Percentiles rank a stretch among this genome's conserved stretches.
These are phyloP conservation scores for Moricandia moricandioides DNA, from an alignment of 345 rosid species.

Conservation along the genomic window DNA sequence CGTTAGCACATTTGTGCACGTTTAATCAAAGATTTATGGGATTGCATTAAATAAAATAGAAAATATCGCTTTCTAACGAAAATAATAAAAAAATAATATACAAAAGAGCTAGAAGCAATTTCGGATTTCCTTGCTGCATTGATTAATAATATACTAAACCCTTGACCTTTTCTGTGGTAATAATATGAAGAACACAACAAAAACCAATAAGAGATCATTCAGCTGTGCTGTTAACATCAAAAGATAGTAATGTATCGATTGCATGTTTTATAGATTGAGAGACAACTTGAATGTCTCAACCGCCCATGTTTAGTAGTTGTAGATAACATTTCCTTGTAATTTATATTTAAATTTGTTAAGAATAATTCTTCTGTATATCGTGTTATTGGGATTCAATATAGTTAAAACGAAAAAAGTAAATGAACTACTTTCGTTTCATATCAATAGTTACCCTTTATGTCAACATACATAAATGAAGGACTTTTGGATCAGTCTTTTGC, in stretches of 20 bases:
- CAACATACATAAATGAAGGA: neutral
- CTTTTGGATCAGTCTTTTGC: too few species aligned
- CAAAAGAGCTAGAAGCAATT: constrained; percentile 11
- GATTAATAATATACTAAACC: constrained; percentile 22
- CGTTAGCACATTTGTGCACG: neutral
- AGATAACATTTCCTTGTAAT: neutral
- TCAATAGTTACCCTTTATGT: constrained; percentile 3
- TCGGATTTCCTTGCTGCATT: constrained; percentile 12
- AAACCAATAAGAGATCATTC: neutral
- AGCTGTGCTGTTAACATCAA: neutral
- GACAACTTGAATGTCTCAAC: neutral
- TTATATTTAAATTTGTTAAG: neutral
- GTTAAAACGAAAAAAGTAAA: neutral
- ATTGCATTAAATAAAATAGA: neutral
- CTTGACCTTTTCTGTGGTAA: constrained; percentile 23
- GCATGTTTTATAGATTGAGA: neutral
- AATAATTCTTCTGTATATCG: neutral
- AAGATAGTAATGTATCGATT: neutral
- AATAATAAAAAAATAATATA: neutral
- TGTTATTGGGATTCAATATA: neutral
- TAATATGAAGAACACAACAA: constrained; percentile 26
- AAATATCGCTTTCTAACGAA: neutral
- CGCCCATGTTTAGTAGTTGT: neutral
- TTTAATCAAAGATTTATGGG: constrained; percentile 9
- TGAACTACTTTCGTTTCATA: neutral